Evolutionary conservation across 331 rosid genomes (phyloP), one percentile per base, ranked within the genome.

Genomic region (Malus hybrid): DNA sequence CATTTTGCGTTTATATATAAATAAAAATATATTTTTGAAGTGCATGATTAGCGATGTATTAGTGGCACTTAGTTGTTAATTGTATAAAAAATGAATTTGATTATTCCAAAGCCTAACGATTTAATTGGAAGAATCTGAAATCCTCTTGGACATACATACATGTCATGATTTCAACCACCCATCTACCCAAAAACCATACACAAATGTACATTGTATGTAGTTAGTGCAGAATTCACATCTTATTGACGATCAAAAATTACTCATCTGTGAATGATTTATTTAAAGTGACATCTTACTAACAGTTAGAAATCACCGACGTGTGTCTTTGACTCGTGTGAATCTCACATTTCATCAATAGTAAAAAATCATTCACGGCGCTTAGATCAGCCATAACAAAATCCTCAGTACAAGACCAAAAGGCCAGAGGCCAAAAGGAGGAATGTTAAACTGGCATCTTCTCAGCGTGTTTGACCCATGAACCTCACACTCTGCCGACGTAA

Each of bases 81-180:
- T n/a, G 14, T 46, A 33, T 28, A 63, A 64, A 10, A 39, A 62
- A 22, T 24, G 34, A 52, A 54, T 33, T 14, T 60, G 72, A 61
- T 80, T 80, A 77, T 76, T 76, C 74, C 79, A 32, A 80, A 42
- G 19, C 31, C 71, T 64, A 34, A 57, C 14, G 12, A 56, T 66
- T 12, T 11, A 24, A 44, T 65, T 57, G 60, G 71, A 39, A 42
- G 79, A 80, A 68, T 52, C 73, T 73, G 48, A 64, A 67, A 62
- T 24, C 62, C 5, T 57, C 63, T 60, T 69, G 62, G 77, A 73
- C 32, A 27, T 62, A 16, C 24, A 32, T 56, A 5, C 24, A 32
- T 42, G 61, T 48, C 50, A 6, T 75, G 28, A 4, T 64, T 18
- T 74, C 19, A 67, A 28, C 75, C 13, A 33, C 52, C 54, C 33